phyloP scores from a whole-genome alignment of 73 alveolate species.

The Paramecium bursaria region DNA sequence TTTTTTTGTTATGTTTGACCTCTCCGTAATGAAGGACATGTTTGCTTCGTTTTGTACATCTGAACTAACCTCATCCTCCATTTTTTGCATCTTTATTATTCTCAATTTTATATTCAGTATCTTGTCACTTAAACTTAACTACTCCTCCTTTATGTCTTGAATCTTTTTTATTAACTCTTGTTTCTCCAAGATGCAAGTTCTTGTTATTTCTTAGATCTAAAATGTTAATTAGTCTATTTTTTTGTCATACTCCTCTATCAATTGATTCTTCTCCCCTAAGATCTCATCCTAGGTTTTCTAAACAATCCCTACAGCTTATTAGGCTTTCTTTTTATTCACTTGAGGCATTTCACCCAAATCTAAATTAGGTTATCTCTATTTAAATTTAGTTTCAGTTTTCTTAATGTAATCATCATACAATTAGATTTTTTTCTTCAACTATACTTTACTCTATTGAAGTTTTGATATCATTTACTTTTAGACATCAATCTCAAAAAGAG shows the following conservation, averaged over 20 bases:
- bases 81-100: slow-evolving; percentile 25
- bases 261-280: slow-evolving; percentile 6
- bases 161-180: slow-evolving; percentile 46
- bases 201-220: slow-evolving; percentile 51
- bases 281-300: slow-evolving; percentile 49
- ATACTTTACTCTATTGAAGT: neutral
- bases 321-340: slow-evolving; percentile 2
- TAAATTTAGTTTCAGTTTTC: slow-evolving; percentile 37
- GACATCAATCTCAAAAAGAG: slow-evolving; percentile 29
- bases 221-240: slow-evolving; percentile 47
- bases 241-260: slow-evolving; percentile 44
- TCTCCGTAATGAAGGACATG: too few species aligned
- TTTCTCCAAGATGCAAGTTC: slow-evolving; percentile 55
- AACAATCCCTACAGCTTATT: slow-evolving; percentile 19
- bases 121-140: slow-evolving; percentile 37
- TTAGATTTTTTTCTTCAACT: slow-evolving; percentile 27
- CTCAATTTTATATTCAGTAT: slow-evolving; percentile 46
- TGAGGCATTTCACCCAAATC: slow-evolving; percentile 56
- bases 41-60: too few species aligned
- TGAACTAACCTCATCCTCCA: neutral
- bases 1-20: too few species aligned
- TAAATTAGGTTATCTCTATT: slow-evolving; percentile 26
- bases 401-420: slow-evolving; percentile 37
- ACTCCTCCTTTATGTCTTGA: slow-evolving; percentile 31
- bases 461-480: slow-evolving; percentile 10